phyloP scores from a whole-genome alignment of 2,329 filamentous ascomycete genomes.

The Trichoderma sp. region DNA sequence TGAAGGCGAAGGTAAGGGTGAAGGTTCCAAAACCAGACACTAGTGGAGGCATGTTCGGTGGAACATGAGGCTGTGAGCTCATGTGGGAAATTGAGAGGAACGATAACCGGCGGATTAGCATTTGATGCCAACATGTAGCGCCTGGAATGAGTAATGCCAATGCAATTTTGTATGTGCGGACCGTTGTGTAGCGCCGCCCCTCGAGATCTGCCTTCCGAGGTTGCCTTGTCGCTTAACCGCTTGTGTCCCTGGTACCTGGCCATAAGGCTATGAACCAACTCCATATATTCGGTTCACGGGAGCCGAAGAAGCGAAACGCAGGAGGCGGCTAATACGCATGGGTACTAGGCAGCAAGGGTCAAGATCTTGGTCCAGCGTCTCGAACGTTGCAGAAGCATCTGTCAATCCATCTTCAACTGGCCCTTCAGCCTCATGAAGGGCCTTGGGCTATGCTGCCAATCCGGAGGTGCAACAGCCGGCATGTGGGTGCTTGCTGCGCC shows the following conservation, averaged over 20 bases:
- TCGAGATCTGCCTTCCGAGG: not conserved
- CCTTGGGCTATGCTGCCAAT: not conserved
- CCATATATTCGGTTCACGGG: not conserved
- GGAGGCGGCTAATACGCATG: not conserved
- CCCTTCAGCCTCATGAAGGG: not conserved
- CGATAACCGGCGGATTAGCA: not conserved
- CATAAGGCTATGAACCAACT: not conserved
- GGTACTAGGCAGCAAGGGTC: not conserved
- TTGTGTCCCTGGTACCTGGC: not conserved
- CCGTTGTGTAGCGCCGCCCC: not conserved
- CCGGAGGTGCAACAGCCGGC: not conserved
- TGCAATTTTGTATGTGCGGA: not conserved
- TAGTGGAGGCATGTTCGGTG: not conserved
- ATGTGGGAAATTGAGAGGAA: not conserved
- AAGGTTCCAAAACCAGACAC: not conserved
- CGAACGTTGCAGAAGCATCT: not conserved
- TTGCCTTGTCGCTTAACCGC: not conserved
- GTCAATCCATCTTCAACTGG: not conserved
- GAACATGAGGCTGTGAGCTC: not conserved
- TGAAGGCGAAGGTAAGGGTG: not conserved
- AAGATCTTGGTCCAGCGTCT: not conserved
- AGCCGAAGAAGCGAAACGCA: not conserved
- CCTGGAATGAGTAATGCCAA: not conserved
- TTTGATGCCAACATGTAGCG: not conserved
- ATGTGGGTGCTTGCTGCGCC: not conserved